phyloP scores from a whole-genome alignment of 345 rosid genomes.

The Pugionium cornutum region DNA sequence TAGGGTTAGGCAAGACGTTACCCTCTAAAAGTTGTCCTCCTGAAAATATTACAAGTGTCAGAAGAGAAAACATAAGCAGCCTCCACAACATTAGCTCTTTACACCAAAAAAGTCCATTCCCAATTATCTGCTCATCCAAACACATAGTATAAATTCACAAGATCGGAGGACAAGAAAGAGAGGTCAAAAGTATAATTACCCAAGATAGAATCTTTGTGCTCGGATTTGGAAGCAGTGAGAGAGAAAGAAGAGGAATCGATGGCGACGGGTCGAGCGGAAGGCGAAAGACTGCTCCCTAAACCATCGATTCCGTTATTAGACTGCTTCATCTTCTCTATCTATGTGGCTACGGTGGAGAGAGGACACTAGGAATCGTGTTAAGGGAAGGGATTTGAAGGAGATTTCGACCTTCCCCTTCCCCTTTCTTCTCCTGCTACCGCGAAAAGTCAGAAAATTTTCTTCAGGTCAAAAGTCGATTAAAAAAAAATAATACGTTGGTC shows the following conservation, averaged over 20 bases:
- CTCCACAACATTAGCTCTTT: neutral
- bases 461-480: constrained; percentile 31
- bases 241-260: constrained; percentile 27
- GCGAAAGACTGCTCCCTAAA: constrained; percentile 36
- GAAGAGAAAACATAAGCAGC: neutral
- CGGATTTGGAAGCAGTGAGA: constrained; percentile 33
- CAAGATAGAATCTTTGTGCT: constrained; percentile 29
- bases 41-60: constrained; percentile 9
- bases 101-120: neutral
- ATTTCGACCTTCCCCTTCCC: constrained; percentile 35
- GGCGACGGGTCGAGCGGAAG: constrained; percentile 11
- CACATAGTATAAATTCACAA: too few relatives aligned
- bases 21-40: constrained; percentile 7
- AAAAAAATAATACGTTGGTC: neutral
- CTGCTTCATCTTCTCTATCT: constrained; percentile 30
- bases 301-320: constrained; percentile 14
- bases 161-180: constrained; percentile 36
- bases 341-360: neutral
- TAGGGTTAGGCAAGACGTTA: constrained; percentile 11
- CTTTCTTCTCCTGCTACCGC: neutral
- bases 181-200: constrained; percentile 39
- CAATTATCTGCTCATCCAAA: constrained; percentile 32
- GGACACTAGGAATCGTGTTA: neutral
- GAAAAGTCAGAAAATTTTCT: constrained; percentile 17
- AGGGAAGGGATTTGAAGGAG: constrained; percentile 33